Evolutionary conservation across 768 basidiomycete species (phyloP), one percentile per base, ranked within the genome.

Genomic region (Tylopilus sp.): DNA sequence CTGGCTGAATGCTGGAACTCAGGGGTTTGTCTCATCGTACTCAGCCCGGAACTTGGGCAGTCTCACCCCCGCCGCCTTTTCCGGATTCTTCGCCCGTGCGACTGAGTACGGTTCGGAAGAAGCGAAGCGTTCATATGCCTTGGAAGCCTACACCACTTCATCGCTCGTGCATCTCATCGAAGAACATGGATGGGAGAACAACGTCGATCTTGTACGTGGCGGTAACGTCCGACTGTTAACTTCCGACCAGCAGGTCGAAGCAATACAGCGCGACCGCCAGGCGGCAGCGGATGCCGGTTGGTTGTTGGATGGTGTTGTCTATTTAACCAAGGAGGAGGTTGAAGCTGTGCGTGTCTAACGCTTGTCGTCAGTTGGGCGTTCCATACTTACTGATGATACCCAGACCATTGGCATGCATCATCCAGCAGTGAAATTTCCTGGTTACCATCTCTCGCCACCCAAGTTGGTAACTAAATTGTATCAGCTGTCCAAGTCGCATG

Each of bases 11-110:
- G 16, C 19, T 21, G 22, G 17, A 43, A 36, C 36, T 52, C 21
- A 33, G 22, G 19, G 28, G 12, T 4, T 28, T 7, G 1, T 58
- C 6, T 21, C 4, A 7, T 37, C 22, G 17, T 1, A 21, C 4
- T 6, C 21, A 90, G 87, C 87, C 41, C 76, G 89, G 25, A 92
- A 92, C 59, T 89, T 88, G 1, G 88, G 90, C 0, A 89, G 91
- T 64, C 74, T 91, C 17, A 84, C 82, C 0, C 78, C 85, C 0
- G 63, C 64, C 34, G 62, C 71, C 3, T 83, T 83, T 62, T 55
- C 64, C 1, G 71, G 70, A 3, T 89, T 89, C 61, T 49, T 59
- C 2, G 54, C 60, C 1, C 72, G 74, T 16, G 58, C 70, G 31
- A 43, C 59, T 4, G 46, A 53, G 24, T 80, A n/a, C n/a, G n/a